These are phyloP conservation scores for Mycena crocata DNA, from an alignment of 768 basidiomycete genomes.

Conservation along the genomic window DNA sequence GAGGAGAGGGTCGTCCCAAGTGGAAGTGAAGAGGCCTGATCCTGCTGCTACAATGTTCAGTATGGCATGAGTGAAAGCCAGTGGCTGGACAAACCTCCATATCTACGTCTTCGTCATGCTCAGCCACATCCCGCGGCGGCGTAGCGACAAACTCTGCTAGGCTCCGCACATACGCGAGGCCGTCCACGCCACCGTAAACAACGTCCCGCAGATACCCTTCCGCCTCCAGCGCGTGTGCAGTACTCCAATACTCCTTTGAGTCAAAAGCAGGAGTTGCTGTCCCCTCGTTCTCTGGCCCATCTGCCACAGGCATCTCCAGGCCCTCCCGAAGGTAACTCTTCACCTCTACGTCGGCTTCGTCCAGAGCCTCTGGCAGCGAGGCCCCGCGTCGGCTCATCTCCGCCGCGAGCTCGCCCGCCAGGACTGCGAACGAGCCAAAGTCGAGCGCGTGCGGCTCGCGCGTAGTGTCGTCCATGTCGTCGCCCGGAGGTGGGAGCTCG, in stretches of 20 bases:
- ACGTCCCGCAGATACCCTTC: slow-evolving; percentile 77
- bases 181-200: slow-evolving; percentile 86
- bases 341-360: slow-evolving; percentile 24
- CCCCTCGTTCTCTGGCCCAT: slow-evolving; percentile 33
- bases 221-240: slow-evolving; percentile 60
- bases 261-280: not conserved
- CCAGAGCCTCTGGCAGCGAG: slow-evolving; percentile 21
- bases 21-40: slow-evolving; percentile 29
- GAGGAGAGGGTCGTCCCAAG: slow-evolving; percentile 53
- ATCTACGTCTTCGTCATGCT: slow-evolving; percentile 12
- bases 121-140: slow-evolving; percentile 31
- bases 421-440: slow-evolving; percentile 69
- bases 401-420: slow-evolving; percentile 60
- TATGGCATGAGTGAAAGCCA: not conserved
- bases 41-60: slow-evolving; percentile 2
- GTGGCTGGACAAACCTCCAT: slow-evolving; percentile 1
- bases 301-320: slow-evolving; percentile 24
- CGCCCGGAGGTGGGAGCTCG: slow-evolving; percentile 34
- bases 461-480: slow-evolving; percentile 58
- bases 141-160: slow-evolving; percentile 75
- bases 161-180: slow-evolving; percentile 81
- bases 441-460: slow-evolving; percentile 68
- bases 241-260: slow-evolving; percentile 59
- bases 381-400: slow-evolving; percentile 53
- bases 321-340: slow-evolving; percentile 17